A percentile compares a stretch with the other conserved stretches of the same genome.
Evolutionary conservation across 164 flowering plant species (phyloP).

Genomic region (Kingdonia uniflora): DNA sequence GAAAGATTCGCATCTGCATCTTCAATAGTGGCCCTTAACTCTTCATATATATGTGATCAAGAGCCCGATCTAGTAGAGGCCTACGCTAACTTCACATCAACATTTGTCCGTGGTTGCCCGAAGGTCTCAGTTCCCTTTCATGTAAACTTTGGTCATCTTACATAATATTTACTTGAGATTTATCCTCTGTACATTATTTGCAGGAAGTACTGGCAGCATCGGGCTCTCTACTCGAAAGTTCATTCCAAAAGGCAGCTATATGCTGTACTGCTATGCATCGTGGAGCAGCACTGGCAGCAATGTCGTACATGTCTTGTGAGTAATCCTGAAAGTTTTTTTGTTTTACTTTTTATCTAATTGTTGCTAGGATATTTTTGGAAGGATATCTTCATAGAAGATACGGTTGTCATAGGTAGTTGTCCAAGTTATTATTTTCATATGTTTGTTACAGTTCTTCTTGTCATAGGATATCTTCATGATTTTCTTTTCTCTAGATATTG

Average conservation of each 20-base stretch:
- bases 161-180: not conserved
- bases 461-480: too few species aligned
- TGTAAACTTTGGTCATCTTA: not conserved
- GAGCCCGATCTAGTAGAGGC: constrained; percentile 97
- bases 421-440: too few species aligned
- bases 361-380: too few species aligned
- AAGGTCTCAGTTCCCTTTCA: constrained; percentile 38
- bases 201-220: constrained; percentile 78
- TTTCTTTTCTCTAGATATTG: too few species aligned
- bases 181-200: constrained; percentile 2
- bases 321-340: too few species aligned
- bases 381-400: too few species aligned
- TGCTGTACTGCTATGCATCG: constrained; percentile 99
- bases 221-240: constrained; percentile 68
- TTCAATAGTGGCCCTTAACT: constrained; percentile 74
- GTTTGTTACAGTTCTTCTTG: too few species aligned
- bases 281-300: constrained; percentile 93
- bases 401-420: too few species aligned
- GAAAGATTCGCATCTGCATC: constrained; percentile 73
- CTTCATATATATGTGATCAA: constrained; percentile 96
- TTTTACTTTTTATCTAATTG: too few species aligned
- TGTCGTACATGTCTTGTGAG: constrained; percentile 95
- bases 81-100: constrained; percentile 66
- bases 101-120: constrained; percentile 53
- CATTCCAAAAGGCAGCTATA: constrained; percentile 93